phyloP scores from a whole-genome alignment of 225 moss, liverwort and hornwort species.

The Anthoceros angustus region DNA sequence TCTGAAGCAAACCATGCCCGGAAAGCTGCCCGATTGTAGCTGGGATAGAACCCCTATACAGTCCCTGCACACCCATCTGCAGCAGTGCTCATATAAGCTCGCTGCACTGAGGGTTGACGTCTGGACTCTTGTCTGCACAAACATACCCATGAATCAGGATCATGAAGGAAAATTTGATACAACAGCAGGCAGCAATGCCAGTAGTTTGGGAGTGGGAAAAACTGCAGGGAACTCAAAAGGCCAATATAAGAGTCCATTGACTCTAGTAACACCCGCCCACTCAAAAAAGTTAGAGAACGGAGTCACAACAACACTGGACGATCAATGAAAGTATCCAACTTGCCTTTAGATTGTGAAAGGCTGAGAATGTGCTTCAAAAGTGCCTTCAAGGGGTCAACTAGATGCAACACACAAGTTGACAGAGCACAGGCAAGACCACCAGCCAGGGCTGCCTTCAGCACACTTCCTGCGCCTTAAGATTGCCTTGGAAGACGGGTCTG shows the following conservation, averaged over 20 bases:
- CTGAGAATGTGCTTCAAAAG: conserved; percentile 4
- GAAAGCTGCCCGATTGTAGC: conserved; percentile 50
- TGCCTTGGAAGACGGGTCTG: too few relatives aligned
- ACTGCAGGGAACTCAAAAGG: too few relatives aligned
- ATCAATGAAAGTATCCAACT: not conserved
- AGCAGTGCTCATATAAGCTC: conserved; percentile 45
- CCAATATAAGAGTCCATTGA: too few relatives aligned
- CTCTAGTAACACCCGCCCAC: too few relatives aligned
- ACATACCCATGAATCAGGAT: not conserved
- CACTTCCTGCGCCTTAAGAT: conserved; percentile 20
- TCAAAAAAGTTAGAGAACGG: too few relatives aligned
- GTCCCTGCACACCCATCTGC: conserved; percentile 36
- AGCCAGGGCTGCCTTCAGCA: conserved; percentile 48
- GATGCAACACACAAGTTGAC: conserved; percentile 47
- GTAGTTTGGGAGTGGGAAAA: too few relatives aligned
- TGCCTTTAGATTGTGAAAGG: not conserved
- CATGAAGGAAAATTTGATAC: too few relatives aligned
- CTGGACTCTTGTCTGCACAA: conserved; percentile 46
- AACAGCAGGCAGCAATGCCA: too few relatives aligned
- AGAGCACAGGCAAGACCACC: conserved; percentile 55
- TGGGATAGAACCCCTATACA: conserved; percentile 47
- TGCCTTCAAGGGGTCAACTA: conserved; percentile 50
- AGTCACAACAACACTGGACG: not conserved
- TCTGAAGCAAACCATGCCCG: conserved; percentile 15
- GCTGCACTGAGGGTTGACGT: conserved; percentile 41